phyloP scores from a whole-genome alignment of 169 alveolate species.

The Perkinsus olseni region DNA sequence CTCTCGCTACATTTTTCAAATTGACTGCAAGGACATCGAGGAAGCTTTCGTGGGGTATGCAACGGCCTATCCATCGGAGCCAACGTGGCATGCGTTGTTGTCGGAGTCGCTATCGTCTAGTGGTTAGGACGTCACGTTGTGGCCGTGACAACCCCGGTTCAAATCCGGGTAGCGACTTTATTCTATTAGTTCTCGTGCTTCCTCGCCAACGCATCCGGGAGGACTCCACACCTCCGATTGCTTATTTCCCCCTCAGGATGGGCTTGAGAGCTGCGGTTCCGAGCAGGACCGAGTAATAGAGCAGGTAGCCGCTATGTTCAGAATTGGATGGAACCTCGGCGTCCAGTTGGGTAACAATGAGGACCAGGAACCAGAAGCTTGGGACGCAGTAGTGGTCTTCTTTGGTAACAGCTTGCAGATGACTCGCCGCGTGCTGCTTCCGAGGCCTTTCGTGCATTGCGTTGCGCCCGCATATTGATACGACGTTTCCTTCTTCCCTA shows the following conservation, averaged over 20 bases:
- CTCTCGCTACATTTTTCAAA: background rate
- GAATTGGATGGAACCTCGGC: background rate
- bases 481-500: background rate
- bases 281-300: background rate
- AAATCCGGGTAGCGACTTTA: background rate
- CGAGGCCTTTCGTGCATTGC: background rate
- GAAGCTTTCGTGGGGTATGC: too few species aligned
- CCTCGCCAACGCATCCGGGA: too few species aligned
- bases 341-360: background rate
- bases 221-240: too few species aligned
- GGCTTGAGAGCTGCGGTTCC: background rate
- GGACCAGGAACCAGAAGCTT: background rate
- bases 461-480: background rate
- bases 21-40: too few species aligned
- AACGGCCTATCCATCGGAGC: too few species aligned
- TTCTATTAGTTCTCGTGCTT: too few species aligned
- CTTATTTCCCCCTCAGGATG: background rate
- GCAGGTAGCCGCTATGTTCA: background rate
- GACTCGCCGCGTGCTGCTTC: too few species aligned
- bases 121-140: slow-evolving; percentile 1
- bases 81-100: too few species aligned
- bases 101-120: background rate
- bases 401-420: too few species aligned
- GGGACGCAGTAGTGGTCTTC: background rate
- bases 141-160: slow-evolving; percentile 6